Conservation (phyloP, 768 basidiomycete genomes). For the Termitomyces sp. region DNA sequence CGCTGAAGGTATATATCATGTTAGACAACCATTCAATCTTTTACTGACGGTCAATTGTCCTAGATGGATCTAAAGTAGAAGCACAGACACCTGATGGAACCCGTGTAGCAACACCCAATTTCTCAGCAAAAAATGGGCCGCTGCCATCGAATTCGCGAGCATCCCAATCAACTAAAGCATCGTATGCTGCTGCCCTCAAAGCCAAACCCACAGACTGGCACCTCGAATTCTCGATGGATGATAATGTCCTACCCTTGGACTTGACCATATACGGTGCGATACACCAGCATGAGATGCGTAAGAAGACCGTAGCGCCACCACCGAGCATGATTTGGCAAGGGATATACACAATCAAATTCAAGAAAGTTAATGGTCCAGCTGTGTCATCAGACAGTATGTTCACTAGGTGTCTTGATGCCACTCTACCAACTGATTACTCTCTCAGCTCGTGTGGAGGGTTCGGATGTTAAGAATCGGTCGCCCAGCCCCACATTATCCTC, state of each 20-base stretch:
- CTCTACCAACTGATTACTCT: not conserved
- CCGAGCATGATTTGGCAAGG: slow-evolving; percentile 85
- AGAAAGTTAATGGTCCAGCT: slow-evolving; percentile 83
- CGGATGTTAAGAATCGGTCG: slow-evolving; percentile 53
- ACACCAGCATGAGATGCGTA: slow-evolving; percentile 84
- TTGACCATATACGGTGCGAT: slow-evolving; percentile 96
- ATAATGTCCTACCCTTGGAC: slow-evolving; percentile 77
- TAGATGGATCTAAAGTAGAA: slow-evolving; percentile 90
- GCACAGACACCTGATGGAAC: slow-evolving; percentile 98
- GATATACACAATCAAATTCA: slow-evolving; percentile 89
- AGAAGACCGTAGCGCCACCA: slow-evolving; percentile 60
- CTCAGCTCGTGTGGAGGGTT: slow-evolving; percentile 35
- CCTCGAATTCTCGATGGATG: slow-evolving; percentile 93
- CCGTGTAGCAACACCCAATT: slow-evolving; percentile 83
- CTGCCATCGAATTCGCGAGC: slow-evolving; percentile 25
- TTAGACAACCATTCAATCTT: not conserved
- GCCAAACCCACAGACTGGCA: slow-evolving; percentile 95
- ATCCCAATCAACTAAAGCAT: slow-evolving; percentile 42
- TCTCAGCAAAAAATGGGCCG: slow-evolving; percentile 36
- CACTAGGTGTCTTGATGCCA: not conserved
- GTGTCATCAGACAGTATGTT: slow-evolving; percentile 60
- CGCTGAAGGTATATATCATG: slow-evolving; percentile 58
- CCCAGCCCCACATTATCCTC: slow-evolving; percentile 70
- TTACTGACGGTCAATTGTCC: not conserved
- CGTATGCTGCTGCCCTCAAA: slow-evolving; percentile 94